Evolutionary conservation across 139 green algal genomes (phyloP), one percentile per base, ranked within the genome.

Genomic region (Marvania coccoides): DNA sequence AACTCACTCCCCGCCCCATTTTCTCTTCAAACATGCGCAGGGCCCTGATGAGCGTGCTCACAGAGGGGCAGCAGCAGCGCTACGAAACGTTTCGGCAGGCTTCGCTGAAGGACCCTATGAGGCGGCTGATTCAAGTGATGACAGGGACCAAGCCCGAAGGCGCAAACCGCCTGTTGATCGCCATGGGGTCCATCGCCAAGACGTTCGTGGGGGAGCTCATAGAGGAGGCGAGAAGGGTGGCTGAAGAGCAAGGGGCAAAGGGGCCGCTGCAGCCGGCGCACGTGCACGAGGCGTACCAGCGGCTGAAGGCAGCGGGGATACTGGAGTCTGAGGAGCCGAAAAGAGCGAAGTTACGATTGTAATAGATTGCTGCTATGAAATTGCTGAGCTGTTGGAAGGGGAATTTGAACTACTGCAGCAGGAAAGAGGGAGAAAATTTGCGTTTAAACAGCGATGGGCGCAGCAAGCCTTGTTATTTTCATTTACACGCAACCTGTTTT

Each of bases 121-220:
- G 40, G 5, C 62, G 83, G 82, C 30, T 88, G 10, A 64, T 85
- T 26, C 68, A 83, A 15, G 54, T 67, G 30, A 39, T 85, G 9
- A 69, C 65, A 1, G 70, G 65, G 1, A 53, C 29, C 24, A 65
- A 57, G 23, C 58, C 51, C 24, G 55, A 68, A 7, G 37, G 55
- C 26, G 69, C 71, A 35, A 39, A 76, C 14, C 76, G 81, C 36
- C 61, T 83, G 39, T 34, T 80, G 5, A 84, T 93, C 34, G 87
- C 81, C 1, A 66, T 94, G 53, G 73, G 70, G 56, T 71, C 71
- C 12, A 80, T 93, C 28, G 75, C 76, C 36, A 94, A 94, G 72
- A 62, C 85, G 24, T 92, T 88, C 75, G 79, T 93, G 30, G 87
- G 85, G 1, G 84, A 94, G 39, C 57, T 94, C 3, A 60, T 91